A percentile compares a stretch with the other conserved stretches of the same genome.
phyloP scores from a whole-genome alignment of 2,329 filamentous ascomycete species.

The Cladosporium sp. region DNA sequence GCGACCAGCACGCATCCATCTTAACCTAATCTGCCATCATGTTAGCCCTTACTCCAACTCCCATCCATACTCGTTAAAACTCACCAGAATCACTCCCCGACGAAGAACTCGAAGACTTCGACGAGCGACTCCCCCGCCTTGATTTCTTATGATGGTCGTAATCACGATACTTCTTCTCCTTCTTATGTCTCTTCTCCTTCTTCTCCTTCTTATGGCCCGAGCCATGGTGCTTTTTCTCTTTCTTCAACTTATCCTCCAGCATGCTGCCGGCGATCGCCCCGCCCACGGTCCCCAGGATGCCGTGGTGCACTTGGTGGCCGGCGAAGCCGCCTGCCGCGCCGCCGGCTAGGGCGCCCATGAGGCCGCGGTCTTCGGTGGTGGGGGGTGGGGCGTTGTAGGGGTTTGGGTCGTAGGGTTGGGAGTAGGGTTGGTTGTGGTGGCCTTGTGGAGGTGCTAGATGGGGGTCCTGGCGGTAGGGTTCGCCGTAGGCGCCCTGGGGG shows the following conservation, averaged over 20 bases:
- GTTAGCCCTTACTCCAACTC: constrained; percentile 36
- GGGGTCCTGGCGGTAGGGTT: constrained; percentile 14
- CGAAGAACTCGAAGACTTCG: constrained; percentile 18
- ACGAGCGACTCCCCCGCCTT: constrained; percentile 13
- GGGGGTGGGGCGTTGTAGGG: constrained; percentile 14
- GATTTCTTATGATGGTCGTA: constrained; percentile 16
- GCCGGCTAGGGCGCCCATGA: constrained; percentile 54
- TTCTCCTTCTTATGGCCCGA: constrained; percentile 32
- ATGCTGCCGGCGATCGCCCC: constrained; percentile 54
- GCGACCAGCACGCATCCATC: constrained; percentile 36
- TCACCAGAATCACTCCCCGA: constrained; percentile 21
- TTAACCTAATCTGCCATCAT: constrained; percentile 29
- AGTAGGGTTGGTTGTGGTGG: constrained; percentile 12
- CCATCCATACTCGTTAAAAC: constrained; percentile 24
- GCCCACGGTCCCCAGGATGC: constrained; percentile 54
- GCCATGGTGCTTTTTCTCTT: constrained; percentile 32
- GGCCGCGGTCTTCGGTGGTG: constrained; percentile 47
- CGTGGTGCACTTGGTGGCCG: constrained; percentile 53
- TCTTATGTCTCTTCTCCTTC: constrained; percentile 35
- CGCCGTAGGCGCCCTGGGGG: constrained; percentile 9
- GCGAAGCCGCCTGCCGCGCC: constrained; percentile 55
- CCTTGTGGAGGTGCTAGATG: constrained; percentile 16
- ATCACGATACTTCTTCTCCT: constrained; percentile 21
- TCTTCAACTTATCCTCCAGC: constrained; percentile 51
- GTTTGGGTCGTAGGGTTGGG: constrained; percentile 11